These are phyloP conservation scores for Cytospora piceae DNA, from an alignment of 2,329 filamentous ascomycete species.

Conservation along the genomic window DNA sequence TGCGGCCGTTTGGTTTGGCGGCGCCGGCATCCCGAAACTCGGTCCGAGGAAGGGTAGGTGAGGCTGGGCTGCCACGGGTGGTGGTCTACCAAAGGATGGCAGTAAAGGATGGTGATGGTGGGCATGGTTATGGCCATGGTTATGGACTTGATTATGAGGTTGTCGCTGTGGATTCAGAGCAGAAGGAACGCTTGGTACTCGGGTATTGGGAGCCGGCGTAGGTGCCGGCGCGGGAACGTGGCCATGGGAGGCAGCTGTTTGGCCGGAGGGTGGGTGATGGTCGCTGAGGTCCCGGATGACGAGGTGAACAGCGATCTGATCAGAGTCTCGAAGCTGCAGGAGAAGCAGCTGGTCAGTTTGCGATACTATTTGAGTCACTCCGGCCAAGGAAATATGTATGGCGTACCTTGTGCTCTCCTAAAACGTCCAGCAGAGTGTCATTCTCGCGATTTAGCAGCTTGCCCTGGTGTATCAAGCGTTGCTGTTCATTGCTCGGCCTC, in stretches of 20 bases:
- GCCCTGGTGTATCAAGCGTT: conserved; percentile 65
- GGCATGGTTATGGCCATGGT: conserved; percentile 16
- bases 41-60: conserved; percentile 16
- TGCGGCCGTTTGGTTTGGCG: conserved; percentile 10
- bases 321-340: conserved; percentile 47
- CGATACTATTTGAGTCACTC: neutral
- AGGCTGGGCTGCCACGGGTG: conserved; percentile 1
- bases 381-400: neutral
- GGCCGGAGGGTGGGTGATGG: conserved; percentile 35
- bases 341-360: conserved; percentile 9
- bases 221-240: conserved; percentile 31
- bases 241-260: conserved; percentile 32
- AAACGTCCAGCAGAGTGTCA: conserved; percentile 60
- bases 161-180: conserved; percentile 11
- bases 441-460: conserved; percentile 57
- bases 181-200: conserved; percentile 12
- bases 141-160: conserved; percentile 22
- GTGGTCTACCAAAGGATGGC: conserved; percentile 10
- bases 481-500: conserved; percentile 56
- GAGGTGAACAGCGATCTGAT: conserved; percentile 58
- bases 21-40: conserved; percentile 9
- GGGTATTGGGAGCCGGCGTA: conserved; percentile 32
- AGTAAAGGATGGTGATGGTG: conserved; percentile 16
- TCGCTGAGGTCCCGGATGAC: conserved; percentile 50
- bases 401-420: conserved; percentile 59